Evolutionary conservation across 768 basidiomycete species (phyloP), one percentile per base, ranked within the genome.

Genomic region (Pleurotus pulmonarius): DNA sequence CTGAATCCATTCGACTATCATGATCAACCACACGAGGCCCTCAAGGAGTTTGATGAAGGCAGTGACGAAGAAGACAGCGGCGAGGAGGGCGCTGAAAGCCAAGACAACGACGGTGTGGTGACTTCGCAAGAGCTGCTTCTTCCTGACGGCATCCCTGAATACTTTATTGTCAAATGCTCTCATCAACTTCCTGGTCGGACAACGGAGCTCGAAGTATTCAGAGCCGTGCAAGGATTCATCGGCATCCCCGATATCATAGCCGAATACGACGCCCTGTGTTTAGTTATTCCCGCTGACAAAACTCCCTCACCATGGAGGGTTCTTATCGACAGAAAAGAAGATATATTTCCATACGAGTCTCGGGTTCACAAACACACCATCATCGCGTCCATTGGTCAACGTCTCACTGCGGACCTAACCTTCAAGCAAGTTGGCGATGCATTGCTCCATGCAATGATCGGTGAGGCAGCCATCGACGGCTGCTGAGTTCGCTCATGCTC

Each of bases 401-500:
- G 46, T 47, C 46, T 47, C 13, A 15, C 15, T 47, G 9, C 16
- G 16, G 46, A 47, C 5, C 13, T 47, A 6, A 25, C 20, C 6
- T 25, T 25, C 5, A 18, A 25, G 16, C 13, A 18, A 25, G 22
- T 47, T 25, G 46, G 13, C 5, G 9, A 13, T 24, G 18, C 46
- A 22, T 11, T 57, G 29, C 40, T 47, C n/a, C 29, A 57, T 39
- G 56, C 29, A 38, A 47, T 51, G 37, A 29, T 57, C 49, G 56
- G 56, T 26, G 26, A 26, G 26, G 26, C 26, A 26, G 26, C 26
- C 4, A 1, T 26, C 26, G 26, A 26, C 26, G 40, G 25, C 51
- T 39, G n/a, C 40, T 26, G 13, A 15, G 13, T 49, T 15, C 20
- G 20, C 47, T n/a, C 44, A 22, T 26, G 12, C 20, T 26, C 25